A percentile compares a stretch with the other conserved stretches of the same genome.
These are phyloP conservation scores for Trebouxia sp. DNA, from an alignment of 139 green algal genomes.

Conservation along the genomic window DNA sequence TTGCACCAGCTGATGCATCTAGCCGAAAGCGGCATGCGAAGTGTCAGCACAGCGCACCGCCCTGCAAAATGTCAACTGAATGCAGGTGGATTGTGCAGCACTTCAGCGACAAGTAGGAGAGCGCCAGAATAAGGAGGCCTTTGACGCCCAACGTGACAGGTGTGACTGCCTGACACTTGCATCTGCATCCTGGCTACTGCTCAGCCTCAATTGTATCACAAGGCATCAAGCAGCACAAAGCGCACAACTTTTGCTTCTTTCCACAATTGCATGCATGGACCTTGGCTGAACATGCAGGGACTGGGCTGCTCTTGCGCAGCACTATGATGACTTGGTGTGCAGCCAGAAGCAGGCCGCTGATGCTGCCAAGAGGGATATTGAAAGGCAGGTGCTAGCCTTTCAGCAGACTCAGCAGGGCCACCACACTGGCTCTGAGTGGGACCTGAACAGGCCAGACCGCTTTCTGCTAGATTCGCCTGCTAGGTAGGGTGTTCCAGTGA, in stretches of 20 bases:
- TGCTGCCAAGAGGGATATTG: conserved; percentile 26
- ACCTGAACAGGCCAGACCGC: conserved; percentile 70
- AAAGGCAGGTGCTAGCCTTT: conserved; percentile 48
- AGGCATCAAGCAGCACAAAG: neutral
- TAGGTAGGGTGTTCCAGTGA: too few species aligned
- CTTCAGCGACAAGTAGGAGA: conserved; percentile 56
- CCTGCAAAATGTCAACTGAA: neutral
- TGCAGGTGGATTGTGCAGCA: conserved; percentile 59
- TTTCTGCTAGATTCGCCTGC: conserved; percentile 58
- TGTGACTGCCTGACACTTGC: conserved; percentile 35
- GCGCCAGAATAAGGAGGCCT: conserved; percentile 33
- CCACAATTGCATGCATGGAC: neutral
- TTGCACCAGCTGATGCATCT: neutral
- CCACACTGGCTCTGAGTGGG: conserved; percentile 67
- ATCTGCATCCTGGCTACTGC: neutral
- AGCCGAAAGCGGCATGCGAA: neutral
- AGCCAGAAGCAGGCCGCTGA: conserved; percentile 57
- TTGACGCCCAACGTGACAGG: conserved; percentile 52
- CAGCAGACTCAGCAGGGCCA: conserved; percentile 53
- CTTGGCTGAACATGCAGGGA: conserved; percentile 40
- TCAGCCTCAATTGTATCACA: neutral
- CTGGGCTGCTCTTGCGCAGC: conserved; percentile 50
- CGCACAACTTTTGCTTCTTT: neutral
- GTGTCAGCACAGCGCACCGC: neutral
- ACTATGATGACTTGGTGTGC: conserved; percentile 54